Conservation (phyloP, 2,329 filamentous ascomycete genomes). For the Beauveria bassiana region DNA sequence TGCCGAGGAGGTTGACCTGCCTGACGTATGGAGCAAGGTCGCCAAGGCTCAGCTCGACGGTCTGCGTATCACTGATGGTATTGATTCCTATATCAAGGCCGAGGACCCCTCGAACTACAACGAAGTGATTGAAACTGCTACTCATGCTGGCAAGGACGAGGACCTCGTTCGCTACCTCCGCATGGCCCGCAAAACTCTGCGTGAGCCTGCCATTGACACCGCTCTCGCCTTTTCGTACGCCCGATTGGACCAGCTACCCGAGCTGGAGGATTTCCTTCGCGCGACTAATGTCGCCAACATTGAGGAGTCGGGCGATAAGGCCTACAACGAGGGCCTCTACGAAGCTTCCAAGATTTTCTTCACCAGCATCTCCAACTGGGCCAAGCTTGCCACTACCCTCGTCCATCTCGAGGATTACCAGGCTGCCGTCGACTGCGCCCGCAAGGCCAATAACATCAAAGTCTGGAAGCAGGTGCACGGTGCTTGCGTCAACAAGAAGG, state of each 20-base stretch:
- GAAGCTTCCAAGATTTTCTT: conserved; percentile 99
- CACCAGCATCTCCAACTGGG: conserved; percentile 98
- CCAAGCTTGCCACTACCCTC: conserved; percentile 92
- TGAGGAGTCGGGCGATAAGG: conserved; percentile 96
- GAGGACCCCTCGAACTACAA: conserved; percentile 86
- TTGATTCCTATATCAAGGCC: conserved; percentile 96
- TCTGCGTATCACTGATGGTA: conserved; percentile 82
- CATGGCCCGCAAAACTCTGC: conserved; percentile 95
- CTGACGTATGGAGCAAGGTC: conserved; percentile 97
- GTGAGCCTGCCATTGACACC: conserved; percentile 90
- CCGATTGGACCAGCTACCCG: conserved; percentile 79
- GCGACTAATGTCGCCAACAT: conserved; percentile 91
- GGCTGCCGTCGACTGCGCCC: conserved; percentile 91
- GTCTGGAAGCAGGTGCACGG: conserved; percentile 99
- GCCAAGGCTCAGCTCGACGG: conserved; percentile 97
- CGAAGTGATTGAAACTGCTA: conserved; percentile 94
- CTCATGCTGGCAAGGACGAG: conserved; percentile 93
- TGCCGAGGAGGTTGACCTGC: conserved; percentile 85
- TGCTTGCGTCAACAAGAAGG: conserved; percentile 94
- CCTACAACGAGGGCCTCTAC: conserved; percentile 87
- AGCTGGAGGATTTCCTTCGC: conserved; percentile 93
- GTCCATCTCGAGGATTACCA: conserved; percentile 98
- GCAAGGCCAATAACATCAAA: conserved; percentile 98
- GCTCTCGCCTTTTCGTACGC: conserved; percentile 90
- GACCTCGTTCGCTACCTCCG: conserved; percentile 93